Base-by-base conservation (phyloP, 345 rosid species). In the Arabidopsis suecica region DNA sequence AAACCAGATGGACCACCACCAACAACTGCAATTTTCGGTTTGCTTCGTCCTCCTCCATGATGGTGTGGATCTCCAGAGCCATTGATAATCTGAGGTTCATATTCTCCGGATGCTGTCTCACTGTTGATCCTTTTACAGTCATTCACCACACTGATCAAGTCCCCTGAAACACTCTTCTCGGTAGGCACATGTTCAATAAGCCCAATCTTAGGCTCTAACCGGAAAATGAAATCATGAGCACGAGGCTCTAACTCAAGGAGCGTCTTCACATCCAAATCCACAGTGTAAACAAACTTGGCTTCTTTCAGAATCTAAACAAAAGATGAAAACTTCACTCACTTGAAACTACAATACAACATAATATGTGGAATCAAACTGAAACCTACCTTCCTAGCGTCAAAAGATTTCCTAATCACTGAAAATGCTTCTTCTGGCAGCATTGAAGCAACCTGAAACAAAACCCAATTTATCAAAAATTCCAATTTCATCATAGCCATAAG, bases 1-100 rank as follows among this genome's bases (percentile, higher is more conserved):
- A 91, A 86, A 56, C 98, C 97, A 30, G 98, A 90, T 0, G 98
- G 97, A 54, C 97, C 98, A 78, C 96, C 83, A 50, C 97, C 98
- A 49, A 94, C 96, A 71, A 94, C 89, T 36, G 87, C 89, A 30
- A 94, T 77, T 79, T 62, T 86, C 25, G 93, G 93, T 68, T 84
- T 91, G 68, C 77, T 84, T 34, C 40, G 55, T 14, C 71, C 65
- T 64, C 66, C 63, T 57, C 82, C 51, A 18, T 41, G 48, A 78
- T 80, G 77, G 73, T 50, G 22, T 14, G 71, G 34, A 45, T 50
- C 79, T 33, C 65, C 56, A 63, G 72, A 71, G n/a, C 80, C 77
- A 23, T 72, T 60, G 41, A 50, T 47, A 67, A 9, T 28, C 42
- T 3, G 71, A 71, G 69, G 32, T 32, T 75, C 73, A 25, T 51